Base-by-base conservation (phyloP, 2,329 filamentous ascomycete species). In the Aspergillus awamori region DNA sequence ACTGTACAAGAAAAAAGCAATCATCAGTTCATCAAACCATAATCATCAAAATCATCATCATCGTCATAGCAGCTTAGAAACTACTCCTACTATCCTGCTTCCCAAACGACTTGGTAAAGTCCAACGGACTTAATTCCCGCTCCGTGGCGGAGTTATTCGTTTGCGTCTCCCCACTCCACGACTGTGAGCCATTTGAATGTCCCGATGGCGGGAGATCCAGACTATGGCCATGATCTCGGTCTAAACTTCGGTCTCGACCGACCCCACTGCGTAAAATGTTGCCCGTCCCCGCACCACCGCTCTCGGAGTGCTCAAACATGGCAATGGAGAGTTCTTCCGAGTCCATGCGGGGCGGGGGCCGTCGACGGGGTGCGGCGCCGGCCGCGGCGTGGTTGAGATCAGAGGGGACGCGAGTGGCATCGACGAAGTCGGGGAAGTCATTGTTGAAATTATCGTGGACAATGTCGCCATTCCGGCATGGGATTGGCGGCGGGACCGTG, bases 341-440 rank as follows among this genome's bases (percentile, higher is more conserved):
- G 52, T 77, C 73, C 71, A 76, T 74, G 63, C 72, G 74, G 6
- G 69, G 70, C 8, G 69, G 73, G 4, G 66, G 61, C 30, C 67
- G 71, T 5, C 64, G 67, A 8, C 60, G 60, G 6, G 57, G 33
- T 1, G 66, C 61, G 1, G 74, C 67, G 4, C 66, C 58, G 10
- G 39, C 39, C 4, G 67, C 58, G 7, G 78, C 75, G 59, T 76
- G 78, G 11, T 77, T 80, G 5, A 80, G 58, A 54, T 81, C 78
- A 8, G 74, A 74, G 10, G 76, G 77, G 57, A 80, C 71, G 39
- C 78, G 79, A 15, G 72, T 75, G 30, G 78, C 72, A 60, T 81
- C 79, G 59, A 81, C 78, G 59, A 81, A 81, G 56, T 81, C 79
- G 1, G 78, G 78, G 36, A 77, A 69, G 2, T 77, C 73, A 36